These are phyloP conservation scores for Luffa acutangula DNA, from an alignment of 306 rosid species.

Conservation along the genomic window DNA sequence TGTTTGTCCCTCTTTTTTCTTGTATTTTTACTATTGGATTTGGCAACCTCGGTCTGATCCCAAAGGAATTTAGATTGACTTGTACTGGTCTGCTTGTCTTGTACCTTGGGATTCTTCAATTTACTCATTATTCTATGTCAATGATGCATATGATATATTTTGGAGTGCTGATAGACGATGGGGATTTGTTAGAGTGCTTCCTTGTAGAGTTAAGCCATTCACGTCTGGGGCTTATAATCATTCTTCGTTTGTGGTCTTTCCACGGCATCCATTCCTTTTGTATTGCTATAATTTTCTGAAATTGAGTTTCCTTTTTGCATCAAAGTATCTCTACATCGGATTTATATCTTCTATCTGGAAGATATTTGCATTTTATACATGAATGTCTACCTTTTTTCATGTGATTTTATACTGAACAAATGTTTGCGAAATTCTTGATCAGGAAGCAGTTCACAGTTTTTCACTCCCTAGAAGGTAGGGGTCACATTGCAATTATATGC, in stretches of 20 bases:
- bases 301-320: neutral
- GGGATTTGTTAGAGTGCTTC: neutral
- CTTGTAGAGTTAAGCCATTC: neutral
- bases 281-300: neutral
- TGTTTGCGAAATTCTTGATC: neutral
- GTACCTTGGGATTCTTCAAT: neutral
- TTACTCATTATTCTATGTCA: neutral
- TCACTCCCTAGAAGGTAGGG: neutral
- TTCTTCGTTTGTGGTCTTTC: neutral
- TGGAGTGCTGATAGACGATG: neutral
- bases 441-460: neutral
- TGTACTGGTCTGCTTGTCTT: neutral
- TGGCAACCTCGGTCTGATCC: neutral
- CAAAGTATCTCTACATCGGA: neutral
- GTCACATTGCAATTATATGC: neutral
- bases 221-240: neutral
- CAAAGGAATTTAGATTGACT: neutral
- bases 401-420: neutral
- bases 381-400: neutral
- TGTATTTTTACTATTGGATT: neutral
- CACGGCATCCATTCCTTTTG: neutral
- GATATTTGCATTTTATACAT: neutral
- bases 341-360: neutral
- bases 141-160: neutral
- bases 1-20: neutral